A percentile compares a stretch with the other conserved stretches of the same genome.
These are phyloP conservation scores for Theobroma cacao DNA, from an alignment of 345 rosid species.

Conservation along the genomic window DNA sequence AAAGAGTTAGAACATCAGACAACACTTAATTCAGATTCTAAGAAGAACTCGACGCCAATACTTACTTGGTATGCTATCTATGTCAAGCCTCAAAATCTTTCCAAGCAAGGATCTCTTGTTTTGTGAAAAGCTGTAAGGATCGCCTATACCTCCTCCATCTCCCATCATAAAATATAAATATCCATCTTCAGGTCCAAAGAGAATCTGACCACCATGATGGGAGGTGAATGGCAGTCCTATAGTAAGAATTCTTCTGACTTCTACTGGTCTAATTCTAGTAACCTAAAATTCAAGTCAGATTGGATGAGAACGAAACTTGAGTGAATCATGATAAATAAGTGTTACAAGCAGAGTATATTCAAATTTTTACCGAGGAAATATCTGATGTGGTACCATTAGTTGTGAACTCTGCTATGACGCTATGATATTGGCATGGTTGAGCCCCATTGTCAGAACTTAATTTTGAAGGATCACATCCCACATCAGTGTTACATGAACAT, in stretches of 20 bases:
- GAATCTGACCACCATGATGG: constrained; percentile 53
- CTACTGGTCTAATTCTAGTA: constrained; percentile 27
- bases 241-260: constrained; percentile 49
- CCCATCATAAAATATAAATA: constrained; percentile 55
- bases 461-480: constrained; percentile 80
- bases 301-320: neutral
- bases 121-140: constrained; percentile 45
- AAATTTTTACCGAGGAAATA: constrained; percentile 42
- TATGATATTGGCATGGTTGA: constrained; percentile 71
- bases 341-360: neutral
- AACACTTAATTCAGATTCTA: neutral
- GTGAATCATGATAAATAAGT: neutral
- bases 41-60: neutral
- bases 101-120: constrained; percentile 56
- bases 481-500: constrained; percentile 77
- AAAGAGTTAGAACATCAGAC: neutral
- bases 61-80: constrained; percentile 41
- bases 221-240: constrained; percentile 47
- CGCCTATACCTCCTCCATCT: constrained; percentile 41
- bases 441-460: constrained; percentile 50
- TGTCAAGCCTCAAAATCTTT: constrained; percentile 56
- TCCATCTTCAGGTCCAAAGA: constrained; percentile 54
- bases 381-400: constrained; percentile 51
- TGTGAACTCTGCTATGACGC: constrained; percentile 65
- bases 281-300: neutral